Evolutionary conservation across 306 rosid genomes (phyloP), one percentile per base, ranked within the genome.

Genomic region (Calophaca sinica): DNA sequence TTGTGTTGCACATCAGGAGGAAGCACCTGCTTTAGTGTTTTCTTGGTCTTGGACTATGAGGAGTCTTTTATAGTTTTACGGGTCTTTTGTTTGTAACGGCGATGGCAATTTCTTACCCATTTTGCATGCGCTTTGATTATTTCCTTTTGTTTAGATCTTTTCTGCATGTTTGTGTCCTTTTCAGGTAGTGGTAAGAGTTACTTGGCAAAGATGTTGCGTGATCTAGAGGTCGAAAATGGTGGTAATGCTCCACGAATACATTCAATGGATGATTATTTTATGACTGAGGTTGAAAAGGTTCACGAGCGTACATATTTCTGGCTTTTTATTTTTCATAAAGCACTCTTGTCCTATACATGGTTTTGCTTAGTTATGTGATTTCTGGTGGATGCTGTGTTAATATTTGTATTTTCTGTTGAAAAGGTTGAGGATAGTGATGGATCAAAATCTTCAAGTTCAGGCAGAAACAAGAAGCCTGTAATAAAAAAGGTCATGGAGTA

Each of bases 121-220:
- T 60, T 62, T 73, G 59, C 71, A 3, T 51, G 78, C 31, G 45
- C 70, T 62, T 77, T 81, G 65, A 6, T 68, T 15, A 36, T 62
- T 62, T 70, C 70, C 59, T 35, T 82, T 6, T 55, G 68, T 51
- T 66, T 36, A 74, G 38, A 68, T 58, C 4, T 55, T 77, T 53
- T 45, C 50, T 26, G 31, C 38, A 6, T 84, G 67, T 81, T 66
- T 41, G 65, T 59, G 45, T 62, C 62, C 9, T 38, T 70, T 79
- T 39, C 86, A 94, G 99, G 99, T 46, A 87, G 99, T 73, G 99
- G 99, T 55, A 94, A 94, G 89, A 94, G 96, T 88, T 94, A 94
- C 81, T 80, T 90, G 59, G 99, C 99, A 41, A 94, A 92, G 89
- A 89, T 92, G 96, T 76, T 94, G 77, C 97, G 99, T 58, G 93